Base-by-base conservation (phyloP, 2,329 filamentous ascomycete species). In the Apiospora pterosperma region DNA sequence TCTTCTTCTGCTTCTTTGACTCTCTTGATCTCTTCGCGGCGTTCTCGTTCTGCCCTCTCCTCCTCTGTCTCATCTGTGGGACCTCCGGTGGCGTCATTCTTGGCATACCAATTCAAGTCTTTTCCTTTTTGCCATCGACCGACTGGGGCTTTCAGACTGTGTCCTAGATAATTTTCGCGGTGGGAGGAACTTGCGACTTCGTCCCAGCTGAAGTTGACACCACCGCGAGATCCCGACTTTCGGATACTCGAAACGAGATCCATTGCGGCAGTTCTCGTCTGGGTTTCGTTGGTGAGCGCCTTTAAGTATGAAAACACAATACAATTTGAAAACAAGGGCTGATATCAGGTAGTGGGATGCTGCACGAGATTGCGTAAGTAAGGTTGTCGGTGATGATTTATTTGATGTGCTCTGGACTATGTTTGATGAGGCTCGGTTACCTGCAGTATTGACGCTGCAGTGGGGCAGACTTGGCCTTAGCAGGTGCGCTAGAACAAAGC, bases 131-230 rank as follows among this genome's bases (percentile, higher is more conserved):
- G 92, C 94, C 94, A 97, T 69, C 94, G 90, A 8, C 94, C 94
- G 4, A 97, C 93, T 0, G 94, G 92, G 0, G 94, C 94, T 83
- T 95, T 97, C 65, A 97, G 80, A 65, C 92, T 96, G 80, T 97
- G 94, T 62, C 94, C 94, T 8, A 97, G 90, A 77, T 88, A 90
- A 73, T 90, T 97, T 78, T 99, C 94, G 77, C 96, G 93, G 74
- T 97, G 94, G 25, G 86, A 81, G 61, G 93, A 96, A 69, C 84
- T 88, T 76, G 95, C 90, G 74, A 99, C 95, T 71, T 97, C 93
- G 69, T 95, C 92, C 96, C 96, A 98, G 80, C 90, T 94, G 82
- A 99, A 99, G 78, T 97, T 93, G 78, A 91, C 91, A 75, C 96
- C 96, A 74, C 96, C 96, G 70, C 96, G 90, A 72, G 93, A 96